Conservation (phyloP, 108 stramenopile genomes). For the Fragilariopsis cylindrus region DNA sequence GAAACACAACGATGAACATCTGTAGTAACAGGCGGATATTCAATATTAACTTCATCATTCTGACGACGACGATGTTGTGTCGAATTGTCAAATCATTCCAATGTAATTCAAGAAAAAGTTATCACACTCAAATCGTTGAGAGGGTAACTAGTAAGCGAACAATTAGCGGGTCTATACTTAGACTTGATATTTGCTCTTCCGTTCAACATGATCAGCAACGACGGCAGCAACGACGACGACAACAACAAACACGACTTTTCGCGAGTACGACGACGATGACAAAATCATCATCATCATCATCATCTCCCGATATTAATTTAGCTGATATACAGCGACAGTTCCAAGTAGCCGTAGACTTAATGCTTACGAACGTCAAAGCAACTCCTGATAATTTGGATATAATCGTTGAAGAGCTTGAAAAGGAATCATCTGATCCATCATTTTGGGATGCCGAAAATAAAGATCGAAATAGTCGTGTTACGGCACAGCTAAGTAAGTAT, state of each 20-base stretch:
- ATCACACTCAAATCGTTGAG: too few species aligned
- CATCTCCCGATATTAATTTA: background rate
- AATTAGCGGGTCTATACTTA: too few species aligned
- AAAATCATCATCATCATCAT: too few species aligned
- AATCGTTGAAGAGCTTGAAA: constrained; percentile 51
- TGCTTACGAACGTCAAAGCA: constrained; percentile 26
- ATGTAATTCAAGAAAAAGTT: background rate
- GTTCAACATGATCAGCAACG: background rate
- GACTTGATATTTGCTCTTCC: background rate
- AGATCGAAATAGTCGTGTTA: constrained; percentile 47
- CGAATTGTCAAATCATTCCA: background rate
- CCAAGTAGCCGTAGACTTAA: constrained; percentile 22
- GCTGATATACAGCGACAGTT: constrained; percentile 20
- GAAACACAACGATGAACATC: too few species aligned
- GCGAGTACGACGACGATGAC: background rate
- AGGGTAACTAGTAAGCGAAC: too few species aligned
- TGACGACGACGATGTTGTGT: constrained; percentile 5
- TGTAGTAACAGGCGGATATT: too few species aligned
- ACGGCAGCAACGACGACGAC: background rate
- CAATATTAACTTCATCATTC: background rate
- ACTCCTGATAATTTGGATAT: constrained; percentile 24
- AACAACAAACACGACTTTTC: background rate
- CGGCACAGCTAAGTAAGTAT: constrained; percentile 45
- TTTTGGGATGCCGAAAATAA: constrained; percentile 72
- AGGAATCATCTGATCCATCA: constrained; percentile 51